Conservation (phyloP, 345 rosid genomes). For the Lumnitzera racemosa region DNA sequence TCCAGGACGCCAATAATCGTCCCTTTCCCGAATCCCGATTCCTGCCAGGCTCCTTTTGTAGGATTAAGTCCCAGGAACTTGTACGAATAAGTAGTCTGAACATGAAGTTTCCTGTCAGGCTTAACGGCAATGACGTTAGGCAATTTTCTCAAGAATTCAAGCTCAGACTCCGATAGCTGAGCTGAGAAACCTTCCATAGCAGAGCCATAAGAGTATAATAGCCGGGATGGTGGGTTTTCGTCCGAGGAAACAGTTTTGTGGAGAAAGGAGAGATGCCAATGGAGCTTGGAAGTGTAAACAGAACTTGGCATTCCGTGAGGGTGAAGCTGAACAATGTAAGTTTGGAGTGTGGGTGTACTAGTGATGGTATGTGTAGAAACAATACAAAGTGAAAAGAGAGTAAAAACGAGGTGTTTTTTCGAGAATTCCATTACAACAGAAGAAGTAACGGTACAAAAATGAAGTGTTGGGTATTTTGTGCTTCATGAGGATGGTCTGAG, state of each 20-base stretch:
- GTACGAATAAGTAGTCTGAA: constrained; percentile 85
- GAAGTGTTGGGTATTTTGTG: background rate
- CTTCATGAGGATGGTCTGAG: constrained; percentile 31
- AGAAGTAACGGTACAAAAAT: too few species aligned
- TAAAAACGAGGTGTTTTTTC: constrained; percentile 3
- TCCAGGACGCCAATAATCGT: constrained; percentile 72
- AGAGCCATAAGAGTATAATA: constrained; percentile 80
- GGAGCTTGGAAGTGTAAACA: constrained; percentile 38
- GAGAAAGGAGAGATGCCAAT: constrained; percentile 70
- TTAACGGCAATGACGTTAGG: constrained; percentile 66
- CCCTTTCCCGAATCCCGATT: constrained; percentile 56
- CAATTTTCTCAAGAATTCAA: constrained; percentile 27
- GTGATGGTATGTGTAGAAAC: constrained; percentile 16
- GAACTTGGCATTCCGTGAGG: constrained; percentile 36
- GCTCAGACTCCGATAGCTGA: constrained; percentile 53
- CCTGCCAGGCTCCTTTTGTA: constrained; percentile 46
- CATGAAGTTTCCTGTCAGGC: constrained; percentile 54
- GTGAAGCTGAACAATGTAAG: constrained; percentile 85
- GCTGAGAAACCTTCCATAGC: constrained; percentile 88
- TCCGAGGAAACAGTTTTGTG: constrained; percentile 29
- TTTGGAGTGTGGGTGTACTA: constrained; percentile 26
- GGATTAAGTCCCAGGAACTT: constrained; percentile 62
- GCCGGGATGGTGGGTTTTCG: constrained; percentile 54
- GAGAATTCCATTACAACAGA: too few species aligned
- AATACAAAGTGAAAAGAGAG: constrained; percentile 20